A percentile compares a stretch with the other conserved stretches of the same genome.
Conservation (phyloP, 306 rosid species). For the Urtica urens region DNA sequence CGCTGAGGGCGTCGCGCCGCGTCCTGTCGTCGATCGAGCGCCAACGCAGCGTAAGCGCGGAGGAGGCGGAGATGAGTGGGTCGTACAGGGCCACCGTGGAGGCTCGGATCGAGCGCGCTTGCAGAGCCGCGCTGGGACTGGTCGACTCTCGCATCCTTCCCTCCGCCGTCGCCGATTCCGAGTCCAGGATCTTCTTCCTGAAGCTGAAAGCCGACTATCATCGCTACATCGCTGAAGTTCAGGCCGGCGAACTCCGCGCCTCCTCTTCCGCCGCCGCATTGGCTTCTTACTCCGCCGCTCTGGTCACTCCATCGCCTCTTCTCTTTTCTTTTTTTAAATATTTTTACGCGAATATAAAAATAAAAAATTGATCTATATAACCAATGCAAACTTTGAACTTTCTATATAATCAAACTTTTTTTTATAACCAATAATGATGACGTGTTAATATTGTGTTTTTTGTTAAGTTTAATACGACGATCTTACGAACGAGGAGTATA, state of each 20-base stretch:
- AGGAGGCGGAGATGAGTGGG: conserved; percentile 22
- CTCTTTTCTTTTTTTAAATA: neutral
- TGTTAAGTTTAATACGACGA: too few relatives aligned
- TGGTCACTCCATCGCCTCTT: conserved; percentile 4
- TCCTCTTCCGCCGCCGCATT: conserved; percentile 28
- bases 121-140: conserved; percentile 20
- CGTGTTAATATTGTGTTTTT: too few relatives aligned
- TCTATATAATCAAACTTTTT: too few relatives aligned
- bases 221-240: conserved; percentile 27
- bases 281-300: conserved; percentile 28
- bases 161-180: conserved; percentile 23
- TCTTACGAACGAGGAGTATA: too few relatives aligned
- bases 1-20: conserved; percentile 33
- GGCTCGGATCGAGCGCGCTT: conserved; percentile 21
- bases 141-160: conserved; percentile 21
- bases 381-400: too few relatives aligned
- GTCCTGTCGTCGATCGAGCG: conserved; percentile 36
- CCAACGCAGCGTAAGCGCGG: conserved; percentile 27
- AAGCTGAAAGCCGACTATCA: conserved; percentile 35
- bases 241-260: conserved; percentile 23
- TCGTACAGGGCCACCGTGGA: conserved; percentile 26
- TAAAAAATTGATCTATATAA: too few relatives aligned
- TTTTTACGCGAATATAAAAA: neutral
- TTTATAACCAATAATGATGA: too few relatives aligned
- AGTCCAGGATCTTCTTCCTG: conserved; percentile 32